Base-by-base conservation (phyloP, 495 filamentous ascomycete species). In the Immersiella caudata region DNA sequence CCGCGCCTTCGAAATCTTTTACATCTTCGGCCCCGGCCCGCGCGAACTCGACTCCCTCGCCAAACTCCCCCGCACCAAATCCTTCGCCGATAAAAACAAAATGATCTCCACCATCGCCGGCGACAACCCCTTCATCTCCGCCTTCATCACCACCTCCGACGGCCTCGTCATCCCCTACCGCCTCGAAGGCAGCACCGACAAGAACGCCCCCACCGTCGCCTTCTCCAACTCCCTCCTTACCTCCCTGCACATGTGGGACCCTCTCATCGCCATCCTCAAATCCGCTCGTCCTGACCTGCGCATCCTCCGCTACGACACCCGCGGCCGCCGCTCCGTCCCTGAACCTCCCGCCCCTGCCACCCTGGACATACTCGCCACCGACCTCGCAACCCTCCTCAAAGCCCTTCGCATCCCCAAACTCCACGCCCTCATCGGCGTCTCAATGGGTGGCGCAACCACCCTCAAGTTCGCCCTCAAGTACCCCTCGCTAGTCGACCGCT, bases 181-280 rank as follows among this genome's bases (percentile, higher is more conserved):
- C 11, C 81, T 95, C n/a, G 90, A 92, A 73, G 91, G 92, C 35
- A 88, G 84, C 74, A 76, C 85, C 11, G 83, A 88, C 64, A 86
- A 87, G 0, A 68, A 82, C 14, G 89, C 90, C 0, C 91, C 91
- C 0, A 83, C 89, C 0, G 84, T 95, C 29, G 86, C 91, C 36
- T 87, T 92, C 64, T 84, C 82, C 76, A 94, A 94, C 81, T 90
- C 88, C 6, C 89, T 95, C 60, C 85, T 95, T 0, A 88, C 88
- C 4, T 84, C 86, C 12, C 83, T 86, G 70, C 82, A 83, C 78
- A 93, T 95, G 82, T 95, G 92, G 92, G 88, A 93, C 71, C 79
- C 79, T 18, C 88, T 94, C 70, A 78, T 93, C 14, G 78, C 81
- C 21, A 82, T 90, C 65, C 79, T 90, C 35, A 81, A 82, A 49